A percentile compares a stretch with the other conserved stretches of the same genome.
Conservation (phyloP, 2,329 filamentous ascomycete genomes). For the Pleurostoma richardsiae region DNA sequence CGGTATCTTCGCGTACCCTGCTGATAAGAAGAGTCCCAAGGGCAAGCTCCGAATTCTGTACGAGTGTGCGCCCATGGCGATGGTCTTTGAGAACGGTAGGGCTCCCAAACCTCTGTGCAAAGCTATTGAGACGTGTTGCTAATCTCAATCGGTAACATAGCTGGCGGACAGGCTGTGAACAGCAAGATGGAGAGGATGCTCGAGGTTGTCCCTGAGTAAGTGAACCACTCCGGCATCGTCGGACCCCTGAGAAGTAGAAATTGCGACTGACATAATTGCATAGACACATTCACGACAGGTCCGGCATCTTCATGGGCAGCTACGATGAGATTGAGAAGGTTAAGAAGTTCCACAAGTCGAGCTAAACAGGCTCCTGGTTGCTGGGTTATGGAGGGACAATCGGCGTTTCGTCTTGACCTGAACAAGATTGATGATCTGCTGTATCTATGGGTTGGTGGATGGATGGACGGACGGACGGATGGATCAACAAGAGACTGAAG, state of each 20-base stretch:
- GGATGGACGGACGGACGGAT: no score
- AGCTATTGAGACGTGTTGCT: not conserved
- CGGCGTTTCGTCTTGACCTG: no score
- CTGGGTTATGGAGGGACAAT: no score
- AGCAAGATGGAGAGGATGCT: conserved; percentile 90
- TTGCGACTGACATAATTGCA: not conserved
- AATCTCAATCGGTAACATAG: conserved; percentile 34
- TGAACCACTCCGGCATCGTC: not conserved
- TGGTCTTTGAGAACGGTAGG: conserved; percentile 97
- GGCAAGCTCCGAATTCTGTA: conserved; percentile 96
- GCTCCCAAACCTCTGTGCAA: conserved; percentile 8
- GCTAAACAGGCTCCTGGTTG: not conserved
- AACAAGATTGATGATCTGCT: no score
- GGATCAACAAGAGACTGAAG: no score
- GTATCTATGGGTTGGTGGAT: no score
- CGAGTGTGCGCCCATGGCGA: conserved; percentile 97
- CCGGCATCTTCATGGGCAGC: conserved; percentile 94
- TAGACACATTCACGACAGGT: conserved; percentile 81
- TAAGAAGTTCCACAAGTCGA: conserved; percentile 67
- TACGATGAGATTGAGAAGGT: conserved; percentile 95
- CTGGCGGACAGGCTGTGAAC: conserved; percentile 87
- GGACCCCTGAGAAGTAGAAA: not conserved
- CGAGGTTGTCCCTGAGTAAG: conserved; percentile 70
- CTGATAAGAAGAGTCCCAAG: conserved; percentile 97
- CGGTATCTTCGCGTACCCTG: conserved; percentile 95